phyloP scores from a whole-genome alignment of 768 basidiomycete genomes.

The Leucosporidium scottii region DNA sequence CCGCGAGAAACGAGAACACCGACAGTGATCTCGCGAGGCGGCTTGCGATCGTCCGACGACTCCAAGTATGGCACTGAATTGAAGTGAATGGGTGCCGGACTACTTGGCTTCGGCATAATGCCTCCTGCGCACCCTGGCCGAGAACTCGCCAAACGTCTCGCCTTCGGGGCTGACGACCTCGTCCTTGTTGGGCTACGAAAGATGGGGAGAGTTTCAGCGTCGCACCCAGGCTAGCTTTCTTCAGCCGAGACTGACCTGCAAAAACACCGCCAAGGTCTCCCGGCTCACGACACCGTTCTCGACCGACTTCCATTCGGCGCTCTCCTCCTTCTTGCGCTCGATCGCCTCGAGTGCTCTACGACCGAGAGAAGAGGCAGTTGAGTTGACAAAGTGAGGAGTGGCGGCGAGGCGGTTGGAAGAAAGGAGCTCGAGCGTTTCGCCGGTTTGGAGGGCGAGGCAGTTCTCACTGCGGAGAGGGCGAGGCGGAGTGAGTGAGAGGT shows the following conservation, averaged over 20 bases:
- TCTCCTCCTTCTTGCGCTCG: constrained; percentile 20
- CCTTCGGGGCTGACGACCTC: constrained; percentile 58
- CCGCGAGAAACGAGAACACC: too few relatives aligned
- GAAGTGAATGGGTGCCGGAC: constrained; percentile 17
- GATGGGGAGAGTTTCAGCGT: background rate
- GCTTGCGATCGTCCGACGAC: background rate
- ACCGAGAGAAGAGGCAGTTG: constrained; percentile 41
- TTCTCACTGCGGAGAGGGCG: constrained; percentile 36
- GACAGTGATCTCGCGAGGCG: too few relatives aligned
- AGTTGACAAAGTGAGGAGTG: constrained; percentile 88
- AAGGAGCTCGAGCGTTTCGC: constrained; percentile 86
- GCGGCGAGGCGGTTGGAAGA: constrained; percentile 74
- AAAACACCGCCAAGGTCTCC: constrained; percentile 59
- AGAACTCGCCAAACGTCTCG: constrained; percentile 84
- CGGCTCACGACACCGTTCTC: constrained; percentile 53
- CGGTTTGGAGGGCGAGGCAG: constrained; percentile 91
- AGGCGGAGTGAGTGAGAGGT: background rate
- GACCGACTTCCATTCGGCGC: constrained; percentile 22
- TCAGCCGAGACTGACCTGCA: constrained; percentile 41
- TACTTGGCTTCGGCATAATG: constrained; percentile 46
- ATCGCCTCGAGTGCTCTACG: constrained; percentile 38
- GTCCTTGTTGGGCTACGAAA: constrained; percentile 78
- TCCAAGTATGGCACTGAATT: background rate
- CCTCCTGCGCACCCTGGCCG: constrained; percentile 64
- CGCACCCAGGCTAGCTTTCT: background rate